Conservation (phyloP, 495 filamentous ascomycete genomes). For the Ascodesmis nigricans region DNA sequence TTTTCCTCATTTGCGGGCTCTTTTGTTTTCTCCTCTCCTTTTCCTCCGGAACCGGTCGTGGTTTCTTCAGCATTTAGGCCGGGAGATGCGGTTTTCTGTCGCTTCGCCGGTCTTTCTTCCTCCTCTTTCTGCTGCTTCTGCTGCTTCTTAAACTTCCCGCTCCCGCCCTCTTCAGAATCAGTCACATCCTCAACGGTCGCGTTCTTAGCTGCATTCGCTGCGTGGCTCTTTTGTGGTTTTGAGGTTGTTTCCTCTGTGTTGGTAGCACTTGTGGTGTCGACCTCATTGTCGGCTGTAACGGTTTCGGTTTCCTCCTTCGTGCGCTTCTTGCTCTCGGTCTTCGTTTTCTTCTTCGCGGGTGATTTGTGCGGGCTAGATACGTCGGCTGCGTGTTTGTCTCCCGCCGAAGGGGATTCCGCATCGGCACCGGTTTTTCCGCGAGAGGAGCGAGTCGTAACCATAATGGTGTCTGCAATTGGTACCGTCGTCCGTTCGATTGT, state of each 20-base stretch:
- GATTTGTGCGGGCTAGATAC: conserved; percentile 11
- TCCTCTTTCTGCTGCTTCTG: background rate
- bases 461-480: no score
- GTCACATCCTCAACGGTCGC: conserved; percentile 4
- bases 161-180: conserved; percentile 4
- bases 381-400: no score
- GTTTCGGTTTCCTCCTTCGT: background rate
- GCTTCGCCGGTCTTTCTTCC: conserved; percentile 1
- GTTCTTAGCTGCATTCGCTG: conserved; percentile 10
- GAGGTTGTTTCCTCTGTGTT: no score
- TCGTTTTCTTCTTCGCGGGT: background rate
- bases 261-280: conserved; percentile 3
- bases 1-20: background rate
- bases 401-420: no score
- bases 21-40: background rate
- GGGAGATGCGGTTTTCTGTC: conserved; percentile 10
- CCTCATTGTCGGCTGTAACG: background rate
- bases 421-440: no score
- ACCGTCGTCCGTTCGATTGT: no score
- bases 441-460: no score
- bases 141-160: conserved; percentile 3
- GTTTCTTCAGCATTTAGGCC: conserved; percentile 3
- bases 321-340: conserved; percentile 1
- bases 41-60: background rate
- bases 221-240: conserved; percentile 3